Evolutionary conservation across 2,329 filamentous ascomycete genomes (phyloP), one percentile per base, ranked within the genome.

Genomic region (Chaetomium globosum): DNA sequence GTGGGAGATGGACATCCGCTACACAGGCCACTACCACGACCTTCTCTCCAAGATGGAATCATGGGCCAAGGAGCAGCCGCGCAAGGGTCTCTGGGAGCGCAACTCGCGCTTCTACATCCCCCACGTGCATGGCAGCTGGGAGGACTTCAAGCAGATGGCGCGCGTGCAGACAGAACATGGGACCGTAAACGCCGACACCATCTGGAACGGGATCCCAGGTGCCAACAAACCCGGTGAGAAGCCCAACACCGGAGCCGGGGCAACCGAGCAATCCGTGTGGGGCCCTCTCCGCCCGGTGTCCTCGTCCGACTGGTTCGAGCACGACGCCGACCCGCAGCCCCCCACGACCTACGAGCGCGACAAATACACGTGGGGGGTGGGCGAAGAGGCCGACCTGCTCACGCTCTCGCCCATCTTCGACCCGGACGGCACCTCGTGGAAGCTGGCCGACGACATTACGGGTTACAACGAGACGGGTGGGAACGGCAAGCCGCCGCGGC

Each of bases 1-100:
- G 70, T 96, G 93, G 91, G 93, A 97, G 77, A 94, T 96, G 89
- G 93, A 97, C 73, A 87, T 93, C 53, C 88, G 92, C 33, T 96
- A 96, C 76, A 95, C 90, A 0, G 92, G 93, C 43, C 92, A 97
- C 77, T 94, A 91, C 80, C 93, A 90, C 70, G 86, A 91, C 67
- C 77, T 92, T 23, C 85, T 94, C 73, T 84, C 87, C 70, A 89
- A 89, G 74, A 79, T 92, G 46, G 83, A 86, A 71, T 79, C 80
- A 53, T 95, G 90, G 89, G 84, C 90, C 19, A 85, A 83, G 69
- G 78, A 85, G 55, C 91, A 95, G 77, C 91, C 91, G 1, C 83
- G 91, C 13, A 93, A 92, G 76, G 89, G 89, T 0, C 81, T 94
- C 0, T 95, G 91, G 91, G 91, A 94, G 74, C 87, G 91, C 46